Evolutionary conservation across 2,329 filamentous ascomycete genomes (phyloP).

Genomic region (Diaporthe ampelina): DNA sequence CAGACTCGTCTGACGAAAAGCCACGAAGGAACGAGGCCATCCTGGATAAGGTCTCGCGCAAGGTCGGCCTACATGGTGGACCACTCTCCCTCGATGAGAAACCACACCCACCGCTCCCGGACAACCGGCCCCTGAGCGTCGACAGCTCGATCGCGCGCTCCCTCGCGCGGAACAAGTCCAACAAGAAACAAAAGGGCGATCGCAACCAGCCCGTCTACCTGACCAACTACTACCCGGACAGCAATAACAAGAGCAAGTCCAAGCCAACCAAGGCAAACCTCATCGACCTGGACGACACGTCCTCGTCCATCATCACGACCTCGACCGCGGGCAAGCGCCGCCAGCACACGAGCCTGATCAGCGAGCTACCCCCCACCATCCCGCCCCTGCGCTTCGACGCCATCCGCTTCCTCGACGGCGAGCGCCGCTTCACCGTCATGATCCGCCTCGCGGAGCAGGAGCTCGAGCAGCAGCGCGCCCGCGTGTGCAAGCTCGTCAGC

Average conservation of each 20-base stretch:
- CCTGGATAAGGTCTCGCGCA: slow-evolving; percentile 21
- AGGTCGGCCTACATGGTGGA: neutral
- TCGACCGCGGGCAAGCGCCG: neutral
- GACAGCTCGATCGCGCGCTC: slow-evolving; percentile 8
- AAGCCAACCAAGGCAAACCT: neutral
- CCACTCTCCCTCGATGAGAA: neutral
- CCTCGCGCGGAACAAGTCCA: neutral
- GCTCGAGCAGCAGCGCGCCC: slow-evolving; percentile 24
- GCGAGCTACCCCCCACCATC: neutral
- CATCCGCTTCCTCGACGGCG: slow-evolving; percentile 9
- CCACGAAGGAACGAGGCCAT: neutral
- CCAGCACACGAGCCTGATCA: slow-evolving; percentile 24
- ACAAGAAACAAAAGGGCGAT: neutral
- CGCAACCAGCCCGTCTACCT: slow-evolving; percentile 6
- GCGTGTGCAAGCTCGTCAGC: neutral
- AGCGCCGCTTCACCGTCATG: slow-evolving; percentile 28
- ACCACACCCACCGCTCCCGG: neutral
- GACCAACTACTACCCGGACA: slow-evolving; percentile 3
- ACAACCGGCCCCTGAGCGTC: neutral
- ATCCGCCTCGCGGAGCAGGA: slow-evolving; percentile 36
- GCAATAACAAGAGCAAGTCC: neutral
- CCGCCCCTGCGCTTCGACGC: slow-evolving; percentile 26
- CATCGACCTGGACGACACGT: neutral
- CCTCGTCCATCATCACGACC: slow-evolving; percentile 18
- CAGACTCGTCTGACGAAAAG: slow-evolving; percentile 5